phyloP scores from a whole-genome alignment of 768 basidiomycete genomes.

The Gloeopeniophorella convolvens region DNA sequence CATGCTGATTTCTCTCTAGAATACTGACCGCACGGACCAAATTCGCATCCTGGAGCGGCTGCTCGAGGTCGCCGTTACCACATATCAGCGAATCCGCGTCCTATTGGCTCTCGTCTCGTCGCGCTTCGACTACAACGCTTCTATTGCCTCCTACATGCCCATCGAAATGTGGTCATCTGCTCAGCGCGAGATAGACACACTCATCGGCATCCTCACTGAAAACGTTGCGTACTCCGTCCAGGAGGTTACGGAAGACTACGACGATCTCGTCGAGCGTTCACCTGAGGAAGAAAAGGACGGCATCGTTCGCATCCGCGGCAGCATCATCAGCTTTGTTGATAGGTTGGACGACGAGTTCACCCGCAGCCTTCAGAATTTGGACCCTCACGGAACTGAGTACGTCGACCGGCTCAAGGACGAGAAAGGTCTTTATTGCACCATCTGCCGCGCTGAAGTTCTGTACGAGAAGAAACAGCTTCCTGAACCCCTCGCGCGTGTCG shows the following conservation, averaged over 20 bases:
- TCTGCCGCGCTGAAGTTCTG: conserved; percentile 86
- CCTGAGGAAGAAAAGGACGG: conserved; percentile 67
- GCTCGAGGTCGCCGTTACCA: conserved; percentile 75
- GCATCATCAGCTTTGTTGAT: conserved; percentile 93
- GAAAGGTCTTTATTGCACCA: conserved; percentile 87
- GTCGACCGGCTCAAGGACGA: conserved; percentile 96
- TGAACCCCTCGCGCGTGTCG: conserved; percentile 78
- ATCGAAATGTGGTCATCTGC: conserved; percentile 86
- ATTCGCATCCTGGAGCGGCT: conserved; percentile 86
- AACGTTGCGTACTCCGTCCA: conserved; percentile 79
- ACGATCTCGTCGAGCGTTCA: conserved; percentile 77
- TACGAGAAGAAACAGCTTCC: conserved; percentile 76
- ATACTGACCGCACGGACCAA: conserved; percentile 94
- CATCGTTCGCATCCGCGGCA: conserved; percentile 84
- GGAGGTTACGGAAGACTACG: conserved; percentile 84
- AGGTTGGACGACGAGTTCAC: conserved; percentile 98
- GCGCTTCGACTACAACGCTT: conserved; percentile 95
- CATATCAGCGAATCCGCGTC: conserved; percentile 92
- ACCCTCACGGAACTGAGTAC: conserved; percentile 98
- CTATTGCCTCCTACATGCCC: conserved; percentile 82
- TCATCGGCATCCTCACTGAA: conserved; percentile 69
- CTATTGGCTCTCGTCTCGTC: conserved; percentile 90
- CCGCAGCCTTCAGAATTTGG: conserved; percentile 93
- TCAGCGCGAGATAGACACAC: conserved; percentile 81
- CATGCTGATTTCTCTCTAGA: conserved; percentile 40